A percentile compares a stretch with the other conserved stretches of the same genome.
Evolutionary conservation across 78 protist species (phyloP).

Genomic region (Emiliania huxleyi): DNA sequence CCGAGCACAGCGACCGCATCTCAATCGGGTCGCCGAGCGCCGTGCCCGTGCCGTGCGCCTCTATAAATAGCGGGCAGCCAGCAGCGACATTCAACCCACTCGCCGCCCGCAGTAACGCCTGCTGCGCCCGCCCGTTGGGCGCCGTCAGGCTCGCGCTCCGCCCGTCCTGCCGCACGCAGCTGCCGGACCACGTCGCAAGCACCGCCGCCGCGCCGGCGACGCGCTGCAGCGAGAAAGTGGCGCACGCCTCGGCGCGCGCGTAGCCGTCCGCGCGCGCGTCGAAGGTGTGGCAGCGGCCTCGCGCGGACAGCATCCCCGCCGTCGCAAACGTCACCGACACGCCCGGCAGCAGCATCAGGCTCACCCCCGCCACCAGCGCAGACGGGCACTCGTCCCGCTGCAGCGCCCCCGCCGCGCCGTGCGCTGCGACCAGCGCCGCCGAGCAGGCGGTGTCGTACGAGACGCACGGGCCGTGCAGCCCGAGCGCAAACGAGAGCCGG

Average conservation of each 20-base stretch:
- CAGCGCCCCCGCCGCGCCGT: conserved; percentile 50
- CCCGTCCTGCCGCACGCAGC: conserved; percentile 58
- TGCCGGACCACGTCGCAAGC: too few relatives aligned
- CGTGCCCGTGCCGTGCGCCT: conserved; percentile 84
- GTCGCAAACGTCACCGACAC: conserved; percentile 24
- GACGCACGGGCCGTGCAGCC: conserved; percentile 76
- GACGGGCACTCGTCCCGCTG: background rate
- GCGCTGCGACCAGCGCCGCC: conserved; percentile 72
- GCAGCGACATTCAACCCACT: background rate
- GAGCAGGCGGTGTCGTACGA: conserved; percentile 88
- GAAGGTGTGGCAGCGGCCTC: conserved; percentile 69
- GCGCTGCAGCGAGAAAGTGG: conserved; percentile 45
- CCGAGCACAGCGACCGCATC: background rate
- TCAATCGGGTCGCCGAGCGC: conserved; percentile 70
- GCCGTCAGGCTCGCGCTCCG: conserved; percentile 53
- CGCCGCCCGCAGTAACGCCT: conserved; percentile 45
- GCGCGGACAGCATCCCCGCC: conserved; percentile 55
- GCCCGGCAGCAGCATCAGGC: background rate
- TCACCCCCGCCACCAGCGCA: background rate
- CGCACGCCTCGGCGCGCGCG: conserved; percentile 83
- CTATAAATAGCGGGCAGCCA: conserved; percentile 30
- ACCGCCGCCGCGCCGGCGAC: too few relatives aligned
- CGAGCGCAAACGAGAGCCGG: conserved; percentile 72
- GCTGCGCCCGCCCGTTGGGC: conserved; percentile 64
- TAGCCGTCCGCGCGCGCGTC: conserved; percentile 81